phyloP scores from a whole-genome alignment of 2,329 filamentous ascomycete species.

The Colletotrichum sojae region DNA sequence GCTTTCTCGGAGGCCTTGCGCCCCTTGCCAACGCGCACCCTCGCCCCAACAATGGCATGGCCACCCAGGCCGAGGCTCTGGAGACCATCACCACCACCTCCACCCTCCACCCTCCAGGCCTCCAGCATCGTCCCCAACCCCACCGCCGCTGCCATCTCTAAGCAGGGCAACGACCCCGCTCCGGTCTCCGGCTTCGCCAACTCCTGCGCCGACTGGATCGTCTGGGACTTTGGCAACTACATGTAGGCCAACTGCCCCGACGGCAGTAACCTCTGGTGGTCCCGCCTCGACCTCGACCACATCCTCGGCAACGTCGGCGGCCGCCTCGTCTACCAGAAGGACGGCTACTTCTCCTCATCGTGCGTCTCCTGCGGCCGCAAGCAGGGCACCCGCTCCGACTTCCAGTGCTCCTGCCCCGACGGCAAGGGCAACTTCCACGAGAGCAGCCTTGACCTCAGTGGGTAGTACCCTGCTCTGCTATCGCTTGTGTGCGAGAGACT shows the following conservation, averaged over 20 bases:
- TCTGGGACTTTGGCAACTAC: constrained; percentile 21
- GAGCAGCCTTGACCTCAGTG: constrained; percentile 18
- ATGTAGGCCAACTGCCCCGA: constrained; percentile 22
- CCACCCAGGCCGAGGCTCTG: background rate
- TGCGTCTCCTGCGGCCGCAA: constrained; percentile 9
- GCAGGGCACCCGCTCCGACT: background rate
- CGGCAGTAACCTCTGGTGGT: constrained; percentile 7
- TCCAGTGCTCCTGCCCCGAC: constrained; percentile 25
- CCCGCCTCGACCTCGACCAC: constrained; percentile 26
- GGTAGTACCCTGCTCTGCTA: background rate
- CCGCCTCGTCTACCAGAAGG: constrained; percentile 18
- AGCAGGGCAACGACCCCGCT: background rate
- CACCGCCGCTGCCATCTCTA: background rate
- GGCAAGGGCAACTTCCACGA: constrained; percentile 9
- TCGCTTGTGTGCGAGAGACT: too few relatives aligned
- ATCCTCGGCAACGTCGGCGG: constrained; percentile 29
- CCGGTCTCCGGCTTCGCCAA: constrained; percentile 12
- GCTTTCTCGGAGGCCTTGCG: background rate
- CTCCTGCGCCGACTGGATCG: constrained; percentile 17
- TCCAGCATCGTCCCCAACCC: background rate
- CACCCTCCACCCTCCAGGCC: constrained; percentile 2
- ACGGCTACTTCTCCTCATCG: constrained; percentile 20
- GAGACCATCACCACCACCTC: background rate
- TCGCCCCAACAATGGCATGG: background rate
- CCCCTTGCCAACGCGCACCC: background rate